Evolutionary conservation across 129 eudicot species (phyloP).

Genomic region (Erigeron canadensis): DNA sequence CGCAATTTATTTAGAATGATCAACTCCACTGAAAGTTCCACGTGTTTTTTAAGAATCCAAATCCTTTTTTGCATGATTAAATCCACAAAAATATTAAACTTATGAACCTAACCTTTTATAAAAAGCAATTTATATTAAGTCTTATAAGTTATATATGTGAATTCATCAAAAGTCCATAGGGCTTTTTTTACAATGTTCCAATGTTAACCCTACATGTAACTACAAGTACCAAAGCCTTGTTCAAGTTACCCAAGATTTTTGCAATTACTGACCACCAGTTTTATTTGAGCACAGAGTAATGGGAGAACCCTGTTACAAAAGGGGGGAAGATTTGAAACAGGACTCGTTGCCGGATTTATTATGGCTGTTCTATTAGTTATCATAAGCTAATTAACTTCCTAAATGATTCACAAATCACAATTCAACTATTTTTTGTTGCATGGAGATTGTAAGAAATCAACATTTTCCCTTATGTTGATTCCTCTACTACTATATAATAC

Average conservation of each 20-base stretch:
- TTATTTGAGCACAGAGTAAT: conserved; percentile 51
- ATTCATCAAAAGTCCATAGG: not conserved
- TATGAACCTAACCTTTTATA: not conserved
- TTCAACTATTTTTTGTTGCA: not conserved
- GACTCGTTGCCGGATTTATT: conserved; percentile 31
- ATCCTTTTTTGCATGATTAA: not conserved
- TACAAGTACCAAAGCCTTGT: not conserved
- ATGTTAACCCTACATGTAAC: not conserved
- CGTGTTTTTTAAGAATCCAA: not conserved
- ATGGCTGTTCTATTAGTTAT: conserved; percentile 49
- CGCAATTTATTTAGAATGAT: not conserved
- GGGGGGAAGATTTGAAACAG: conserved; percentile 39
- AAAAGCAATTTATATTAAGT: not conserved
- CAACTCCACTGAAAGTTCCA: not conserved
- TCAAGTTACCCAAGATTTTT: not conserved
- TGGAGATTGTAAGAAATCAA: conserved; percentile 22
- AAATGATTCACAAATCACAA: not conserved
- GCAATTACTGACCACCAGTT: conserved; percentile 27
- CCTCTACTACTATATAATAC: conserved; percentile 7
- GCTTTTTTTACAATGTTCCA: too few relatives aligned
- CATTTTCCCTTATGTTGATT: conserved; percentile 21
- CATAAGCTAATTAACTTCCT: conserved; percentile 28
- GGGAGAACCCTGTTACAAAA: conserved; percentile 46
- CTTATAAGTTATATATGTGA: not conserved
- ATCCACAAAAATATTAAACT: not conserved